A percentile compares a stretch with the other conserved stretches of the same genome.
Evolutionary conservation across 164 flowering plant species (phyloP).

Genomic region (Vitis cinerea): DNA sequence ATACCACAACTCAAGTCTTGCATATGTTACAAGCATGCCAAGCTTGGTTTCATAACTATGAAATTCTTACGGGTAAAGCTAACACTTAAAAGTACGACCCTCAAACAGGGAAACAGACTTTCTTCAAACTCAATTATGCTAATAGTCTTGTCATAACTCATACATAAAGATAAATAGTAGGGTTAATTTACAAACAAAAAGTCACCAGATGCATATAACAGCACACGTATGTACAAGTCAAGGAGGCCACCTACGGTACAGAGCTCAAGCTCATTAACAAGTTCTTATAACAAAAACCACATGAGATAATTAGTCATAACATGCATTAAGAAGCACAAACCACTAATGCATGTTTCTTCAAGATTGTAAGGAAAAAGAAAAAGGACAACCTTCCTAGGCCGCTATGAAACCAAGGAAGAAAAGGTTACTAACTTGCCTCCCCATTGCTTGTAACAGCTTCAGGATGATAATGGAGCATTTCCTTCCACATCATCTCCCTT

Average conservation of each 20-base stretch:
- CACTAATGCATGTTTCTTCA: constrained; percentile 15
- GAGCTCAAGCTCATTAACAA: constrained; percentile 12
- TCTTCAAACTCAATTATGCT: neutral
- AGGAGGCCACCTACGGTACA: constrained; percentile 10
- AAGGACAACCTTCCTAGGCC: constrained; percentile 1
- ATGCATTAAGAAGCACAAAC: constrained; percentile 18
- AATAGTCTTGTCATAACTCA: neutral
- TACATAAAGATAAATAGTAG: neutral
- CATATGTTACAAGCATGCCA: too few species aligned
- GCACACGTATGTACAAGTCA: constrained; percentile 27
- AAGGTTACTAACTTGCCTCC: constrained; percentile 23
- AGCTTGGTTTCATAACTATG: too few species aligned
- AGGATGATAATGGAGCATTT: constrained; percentile 87
- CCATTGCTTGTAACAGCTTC: constrained; percentile 47
- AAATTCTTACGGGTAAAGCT: too few species aligned
- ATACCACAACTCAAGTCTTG: too few species aligned
- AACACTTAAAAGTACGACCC: neutral
- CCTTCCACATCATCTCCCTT: constrained; percentile 86
- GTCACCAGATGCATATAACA: constrained; percentile 14
- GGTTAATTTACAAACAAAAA: neutral
- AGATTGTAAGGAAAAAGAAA: constrained; percentile 2
- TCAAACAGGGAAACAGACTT: neutral
- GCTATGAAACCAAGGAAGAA: neutral
- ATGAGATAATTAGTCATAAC: neutral
- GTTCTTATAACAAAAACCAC: neutral